Base-by-base conservation (phyloP, 208 protist genomes). In the Phytomonas sp. region DNA sequence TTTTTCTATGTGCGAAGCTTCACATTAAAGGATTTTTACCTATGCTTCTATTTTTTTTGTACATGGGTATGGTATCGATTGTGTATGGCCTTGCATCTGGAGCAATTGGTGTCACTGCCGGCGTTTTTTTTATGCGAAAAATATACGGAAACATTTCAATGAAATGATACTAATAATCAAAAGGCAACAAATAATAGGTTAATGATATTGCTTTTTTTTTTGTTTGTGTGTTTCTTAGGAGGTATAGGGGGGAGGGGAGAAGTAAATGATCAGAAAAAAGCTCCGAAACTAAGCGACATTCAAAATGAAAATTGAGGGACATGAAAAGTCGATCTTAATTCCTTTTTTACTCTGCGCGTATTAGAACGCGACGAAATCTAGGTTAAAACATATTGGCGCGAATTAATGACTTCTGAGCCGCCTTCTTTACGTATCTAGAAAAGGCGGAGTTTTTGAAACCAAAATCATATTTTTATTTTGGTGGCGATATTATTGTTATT, bases 1-100 rank as follows among this genome's bases (percentile, higher is more conserved):
- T 98, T 29, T 90, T 88, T 66, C 98, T 98, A 74, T 99, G 93
- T 69, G 45, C 76, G 29, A 75, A 87, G 40, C 79, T 98, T 0
- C 69, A 77, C 19, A 88, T 98, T 5, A 66, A 64, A 19, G 81
- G 69, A 52, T 88, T 94, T 76, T 74, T 81, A 6, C 92, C 89
- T 4, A 80, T 75, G 10, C 65, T 97, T 23, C 69, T 97, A 33
- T 97, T 93, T 77, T 96, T 97, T 82, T 52, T 82, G 40, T 97
- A 97, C 75, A 95, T 95, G 88, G 71, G 78, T 1, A 73, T 95
- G 29, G 14, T 94, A 10, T 89, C 87, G 12, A 87, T 81, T 59
- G 71, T 80, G 29, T 96, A 96, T 72, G 88, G 89, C 19, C 63
- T 97, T 10, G 80, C 84, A 1, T 79, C 91, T 19, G 94, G 94